Conservation (phyloP, 176 grass and related monocot genomes). For the Rhynchospora breviuscula region DNA sequence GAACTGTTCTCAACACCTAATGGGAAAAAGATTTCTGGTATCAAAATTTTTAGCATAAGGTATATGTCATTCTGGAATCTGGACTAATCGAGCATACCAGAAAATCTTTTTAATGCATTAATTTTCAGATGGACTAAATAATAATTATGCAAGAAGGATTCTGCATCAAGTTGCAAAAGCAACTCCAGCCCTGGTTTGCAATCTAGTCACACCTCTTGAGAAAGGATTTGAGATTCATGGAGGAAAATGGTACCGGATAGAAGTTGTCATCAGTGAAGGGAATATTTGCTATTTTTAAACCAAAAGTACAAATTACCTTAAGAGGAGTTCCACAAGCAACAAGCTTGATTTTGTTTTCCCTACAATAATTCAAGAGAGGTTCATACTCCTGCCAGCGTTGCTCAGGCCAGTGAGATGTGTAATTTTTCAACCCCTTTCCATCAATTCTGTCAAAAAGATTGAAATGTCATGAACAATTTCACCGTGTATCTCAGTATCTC, state of each 20-base stretch:
- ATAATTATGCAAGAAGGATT: neutral
- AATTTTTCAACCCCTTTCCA: conserved; percentile 49
- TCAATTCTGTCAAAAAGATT: conserved; percentile 63
- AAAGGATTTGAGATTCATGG: neutral
- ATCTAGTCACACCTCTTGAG: neutral
- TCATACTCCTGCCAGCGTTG: conserved; percentile 92
- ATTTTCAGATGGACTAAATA: neutral
- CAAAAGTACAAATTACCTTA: conserved; percentile 44
- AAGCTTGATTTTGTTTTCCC: conserved; percentile 74
- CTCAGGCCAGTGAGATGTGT: conserved; percentile 77
- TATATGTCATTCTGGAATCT: neutral
- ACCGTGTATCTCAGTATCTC: neutral
- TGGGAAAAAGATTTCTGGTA: conserved; percentile 13
- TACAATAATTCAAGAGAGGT: conserved; percentile 84
- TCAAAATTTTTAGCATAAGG: neutral
- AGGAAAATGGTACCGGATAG: neutral
- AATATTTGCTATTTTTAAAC: neutral
- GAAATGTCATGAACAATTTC: neutral
- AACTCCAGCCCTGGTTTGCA: neutral
- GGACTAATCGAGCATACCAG: neutral
- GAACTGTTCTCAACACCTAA: conserved; percentile 91
- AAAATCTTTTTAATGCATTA: neutral
- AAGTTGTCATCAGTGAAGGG: neutral
- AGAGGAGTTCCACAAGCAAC: conserved; percentile 91
- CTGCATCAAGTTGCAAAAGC: neutral